A percentile compares a stretch with the other conserved stretches of the same genome.
These are phyloP conservation scores for Neurospora sp. DNA, from an alignment of 495 filamentous ascomycete species.

Conservation along the genomic window DNA sequence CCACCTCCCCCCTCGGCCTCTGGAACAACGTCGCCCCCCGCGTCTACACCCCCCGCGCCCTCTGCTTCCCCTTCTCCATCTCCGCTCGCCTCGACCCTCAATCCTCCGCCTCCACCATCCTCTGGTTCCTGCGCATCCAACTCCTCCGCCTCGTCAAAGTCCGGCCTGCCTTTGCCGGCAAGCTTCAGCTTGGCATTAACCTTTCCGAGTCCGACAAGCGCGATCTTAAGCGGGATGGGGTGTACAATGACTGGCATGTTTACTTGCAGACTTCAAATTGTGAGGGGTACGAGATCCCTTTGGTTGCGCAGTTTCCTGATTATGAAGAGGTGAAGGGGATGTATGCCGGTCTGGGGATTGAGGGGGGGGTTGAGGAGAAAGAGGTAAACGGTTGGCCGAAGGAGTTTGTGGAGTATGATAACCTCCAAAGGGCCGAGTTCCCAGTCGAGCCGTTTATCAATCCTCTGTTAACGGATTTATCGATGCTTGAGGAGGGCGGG, in stretches of 20 bases:
- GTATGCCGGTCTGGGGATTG: not conserved
- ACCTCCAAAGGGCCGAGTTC: constrained; percentile 18
- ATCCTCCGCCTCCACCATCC: constrained; percentile 5
- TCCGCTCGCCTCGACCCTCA: not conserved
- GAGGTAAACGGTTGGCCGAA: not conserved
- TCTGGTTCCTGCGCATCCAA: constrained; percentile 15
- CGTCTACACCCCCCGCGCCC: constrained; percentile 23
- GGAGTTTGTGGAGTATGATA: constrained; percentile 4
- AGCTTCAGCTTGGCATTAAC: constrained; percentile 11
- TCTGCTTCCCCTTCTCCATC: constrained; percentile 25
- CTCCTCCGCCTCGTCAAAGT: constrained; percentile 16
- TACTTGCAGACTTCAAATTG: not conserved
- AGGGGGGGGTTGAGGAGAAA: not conserved
- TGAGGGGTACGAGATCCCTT: not conserved
- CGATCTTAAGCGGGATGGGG: not conserved
- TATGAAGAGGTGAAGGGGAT: not conserved
- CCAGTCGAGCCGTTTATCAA: constrained; percentile 19
- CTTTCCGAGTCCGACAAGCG: not conserved
- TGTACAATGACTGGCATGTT: constrained; percentile 10
- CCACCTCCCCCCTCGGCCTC: not conserved
- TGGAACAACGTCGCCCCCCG: constrained; percentile 27
- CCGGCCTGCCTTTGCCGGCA: constrained; percentile 23
- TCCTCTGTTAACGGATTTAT: constrained; percentile 10
- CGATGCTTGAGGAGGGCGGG: constrained; percentile 4
- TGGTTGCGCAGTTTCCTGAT: not conserved